A percentile compares a stretch with the other conserved stretches of the same genome.
Evolutionary conservation across 2,329 filamentous ascomycete species (phyloP).

Genomic region (Aspergillus amoenus): DNA sequence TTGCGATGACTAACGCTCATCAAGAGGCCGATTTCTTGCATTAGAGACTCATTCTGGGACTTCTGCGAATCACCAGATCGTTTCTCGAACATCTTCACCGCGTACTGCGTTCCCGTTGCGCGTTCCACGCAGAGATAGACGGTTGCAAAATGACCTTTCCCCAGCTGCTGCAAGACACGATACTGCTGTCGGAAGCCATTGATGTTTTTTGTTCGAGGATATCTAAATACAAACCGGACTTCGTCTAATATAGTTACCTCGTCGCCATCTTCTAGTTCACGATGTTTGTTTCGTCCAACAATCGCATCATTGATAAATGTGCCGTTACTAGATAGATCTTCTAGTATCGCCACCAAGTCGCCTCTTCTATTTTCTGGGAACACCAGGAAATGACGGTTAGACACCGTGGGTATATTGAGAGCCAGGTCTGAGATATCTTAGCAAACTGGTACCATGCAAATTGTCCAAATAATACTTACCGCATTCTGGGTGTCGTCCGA

Average conservation of each 20-base stretch:
- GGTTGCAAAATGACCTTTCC: conserved; percentile 92
- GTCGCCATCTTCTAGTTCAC: conserved; percentile 84
- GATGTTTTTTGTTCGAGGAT: conserved; percentile 71
- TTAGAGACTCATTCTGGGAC: conserved; percentile 79
- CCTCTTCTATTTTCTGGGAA: conserved; percentile 59
- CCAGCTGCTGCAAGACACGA: conserved; percentile 77
- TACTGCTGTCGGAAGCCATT: conserved; percentile 86
- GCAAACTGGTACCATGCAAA: conserved; percentile 9
- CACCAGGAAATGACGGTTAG: conserved; percentile 67
- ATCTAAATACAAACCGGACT: conserved; percentile 87
- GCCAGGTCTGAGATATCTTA: conserved; percentile 59
- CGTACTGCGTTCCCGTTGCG: conserved; percentile 74
- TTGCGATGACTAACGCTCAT: conserved; percentile 98
- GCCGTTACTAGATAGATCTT: conserved; percentile 93
- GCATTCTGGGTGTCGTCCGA: conserved; percentile 91
- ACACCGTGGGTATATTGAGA: conserved; percentile 76
- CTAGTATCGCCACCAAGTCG: conserved; percentile 68
- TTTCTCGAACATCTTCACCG: conserved; percentile 94
- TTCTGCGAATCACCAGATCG: conserved; percentile 77
- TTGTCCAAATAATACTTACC: conserved; percentile 56
- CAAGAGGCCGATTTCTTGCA: conserved; percentile 93
- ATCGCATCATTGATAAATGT: conserved; percentile 93
- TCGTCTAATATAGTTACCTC: conserved; percentile 85
- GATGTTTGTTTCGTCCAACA: conserved; percentile 85
- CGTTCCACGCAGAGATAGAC: conserved; percentile 91